Evolutionary conservation across 371 early-diverging fungal species (phyloP), one percentile per base, ranked within the genome.

Genomic region (Batrachochytrium dendrobatidis): DNA sequence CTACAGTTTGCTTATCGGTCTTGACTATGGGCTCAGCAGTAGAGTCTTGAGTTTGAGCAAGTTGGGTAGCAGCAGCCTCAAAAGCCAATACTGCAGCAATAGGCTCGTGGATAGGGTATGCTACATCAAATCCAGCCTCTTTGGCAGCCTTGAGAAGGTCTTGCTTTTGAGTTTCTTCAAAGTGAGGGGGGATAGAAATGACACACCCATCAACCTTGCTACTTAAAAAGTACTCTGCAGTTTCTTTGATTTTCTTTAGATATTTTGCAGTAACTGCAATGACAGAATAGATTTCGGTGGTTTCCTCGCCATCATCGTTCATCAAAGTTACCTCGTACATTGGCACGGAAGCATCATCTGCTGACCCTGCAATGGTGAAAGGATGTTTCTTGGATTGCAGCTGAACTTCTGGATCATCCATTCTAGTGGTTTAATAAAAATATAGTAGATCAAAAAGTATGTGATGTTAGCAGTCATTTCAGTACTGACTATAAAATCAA

Each of bases 61-160:
- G 68, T 68, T 83, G 67, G 29, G 64, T 61, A 30, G 76, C 69
- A 54, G 88, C 83, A 51, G 86, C 76, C 63, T 88, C 86, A 68
- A 95, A 98, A 39, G 96, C 91, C 56, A 99, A 79, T 32, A 91
- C 93, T 63, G 99, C 98, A 31, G 98, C 98, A 58, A 91, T 88
- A 50, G 99, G 94, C 77, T 99, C 99, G 56, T 90, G 85, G 22
- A 99, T 80, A 46, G 94, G 81, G 76, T 92, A 87, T 49, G 90
- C 68, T 22, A 91, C 87, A 45, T 85, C 81, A 65, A 99, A 83
- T 24, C 97, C 98, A 29, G 98, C 97, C 57, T 82, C 85, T 34
- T 82, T 79, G 57, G 92, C 91, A 25, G 96, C 90, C 56, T 79
- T 74, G 49, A 77, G 74, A 31, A 99, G 77, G 35, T 88, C 91